phyloP scores from a whole-genome alignment of 441 rosid species.

The Populus hybrid region DNA sequence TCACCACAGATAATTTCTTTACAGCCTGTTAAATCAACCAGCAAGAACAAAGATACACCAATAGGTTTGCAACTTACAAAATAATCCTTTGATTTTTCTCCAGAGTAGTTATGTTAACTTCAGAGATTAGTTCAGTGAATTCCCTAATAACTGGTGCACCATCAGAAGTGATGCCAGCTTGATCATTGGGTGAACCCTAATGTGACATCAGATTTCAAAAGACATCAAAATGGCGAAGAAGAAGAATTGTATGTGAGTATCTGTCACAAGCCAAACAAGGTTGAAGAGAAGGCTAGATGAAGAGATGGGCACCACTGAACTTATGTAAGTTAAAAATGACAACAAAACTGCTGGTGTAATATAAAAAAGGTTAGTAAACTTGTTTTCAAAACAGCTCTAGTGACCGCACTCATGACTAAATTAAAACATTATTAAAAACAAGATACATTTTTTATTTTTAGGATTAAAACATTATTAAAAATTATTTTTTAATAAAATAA shows the following conservation, averaged over 20 bases:
- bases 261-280: conserved; percentile 40
- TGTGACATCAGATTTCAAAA: conserved; percentile 60
- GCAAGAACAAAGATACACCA: not conserved
- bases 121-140: conserved; percentile 64
- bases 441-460: too few relatives aligned
- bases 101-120: conserved; percentile 37
- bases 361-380: too few relatives aligned
- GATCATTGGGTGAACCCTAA: conserved; percentile 74
- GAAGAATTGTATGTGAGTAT: conserved; percentile 77
- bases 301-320: too few relatives aligned
- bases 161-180: conserved; percentile 72
- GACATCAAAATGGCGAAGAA: conserved; percentile 90
- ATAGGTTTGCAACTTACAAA: conserved; percentile 50
- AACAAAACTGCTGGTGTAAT: too few relatives aligned
- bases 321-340: too few relatives aligned
- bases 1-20: too few relatives aligned
- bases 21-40: too few relatives aligned
- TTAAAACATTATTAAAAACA: too few relatives aligned
- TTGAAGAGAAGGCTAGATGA: not conserved
- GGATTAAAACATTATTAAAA: too few relatives aligned
- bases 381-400: too few relatives aligned
- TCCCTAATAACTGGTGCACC: conserved; percentile 85
- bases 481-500: too few relatives aligned
- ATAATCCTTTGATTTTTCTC: conserved; percentile 43
- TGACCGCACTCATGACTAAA: too few relatives aligned